Base-by-base conservation (phyloP, 305 asterid species). In the Nicotiana rustica region DNA sequence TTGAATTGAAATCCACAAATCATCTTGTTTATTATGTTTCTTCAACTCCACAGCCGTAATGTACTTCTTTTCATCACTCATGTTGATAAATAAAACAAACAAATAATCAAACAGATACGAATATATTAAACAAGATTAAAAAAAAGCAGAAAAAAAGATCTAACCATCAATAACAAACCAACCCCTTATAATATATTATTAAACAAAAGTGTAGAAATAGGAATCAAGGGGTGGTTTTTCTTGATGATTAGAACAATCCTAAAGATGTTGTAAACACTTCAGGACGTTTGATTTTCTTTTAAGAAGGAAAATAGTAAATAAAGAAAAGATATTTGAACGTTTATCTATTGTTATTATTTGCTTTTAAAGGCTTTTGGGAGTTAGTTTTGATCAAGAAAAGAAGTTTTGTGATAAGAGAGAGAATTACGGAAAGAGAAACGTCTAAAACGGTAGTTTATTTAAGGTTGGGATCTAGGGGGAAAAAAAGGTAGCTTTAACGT, bases 1-100 rank as follows among this genome's bases (percentile, higher is more conserved):
- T 38, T 89, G 80, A 52, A 89, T 83, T 2, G 90, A 83, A 44
- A 89, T 81, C 89, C 92, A 89, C 6, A 87, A 79, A 47, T 89
- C 92, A 14, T 56, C 88, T 59, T 71, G 38, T 18, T 79, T 83
- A 73, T 85, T 38, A 13, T 87, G 92, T 79, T 81, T 77, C 82
- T 57, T 81, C 19, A 89, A 64, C 38, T 89, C 92, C 56, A 83
- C 88, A 0, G 70, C 18, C 10, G 90, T 59, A 33, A 89, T 86
- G 77, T 79, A 85, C 66, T 78, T 86, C 83, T 87, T 85, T 21
- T 44, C 88, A 67, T 62, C 85, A 85, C 19, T 41, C 83, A 81
- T 81, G 29, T 25, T 52, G 15, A 75, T 52, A 15, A 52, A 75
- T 75, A 6, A 4, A 64, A 64, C 0, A 19, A 41, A 67, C 4